phyloP scores from a whole-genome alignment of 257 asterid genomes.

The Plectranthus barbatus region DNA sequence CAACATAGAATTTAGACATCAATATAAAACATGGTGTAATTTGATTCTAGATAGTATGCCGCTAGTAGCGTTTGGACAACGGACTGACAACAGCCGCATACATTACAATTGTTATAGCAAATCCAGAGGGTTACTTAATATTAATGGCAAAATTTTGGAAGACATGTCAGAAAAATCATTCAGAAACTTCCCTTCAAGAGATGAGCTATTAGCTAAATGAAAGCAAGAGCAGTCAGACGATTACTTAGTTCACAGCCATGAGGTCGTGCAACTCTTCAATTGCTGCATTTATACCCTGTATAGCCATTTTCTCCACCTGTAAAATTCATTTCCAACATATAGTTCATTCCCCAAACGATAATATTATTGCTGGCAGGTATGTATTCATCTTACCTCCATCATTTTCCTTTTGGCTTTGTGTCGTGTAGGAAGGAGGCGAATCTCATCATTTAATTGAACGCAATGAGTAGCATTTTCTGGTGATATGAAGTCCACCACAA shows the following conservation, averaged over 20 bases:
- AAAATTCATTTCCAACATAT: background rate
- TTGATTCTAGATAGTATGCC: background rate
- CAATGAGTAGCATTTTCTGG: conserved; percentile 85
- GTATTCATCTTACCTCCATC: conserved; percentile 48
- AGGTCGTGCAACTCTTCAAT: conserved; percentile 47
- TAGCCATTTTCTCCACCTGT: conserved; percentile 86
- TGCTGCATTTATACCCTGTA: conserved; percentile 59
- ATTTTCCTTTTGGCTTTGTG: conserved; percentile 72
- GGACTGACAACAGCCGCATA: background rate
- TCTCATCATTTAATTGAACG: conserved; percentile 67
- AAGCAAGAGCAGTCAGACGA: conserved; percentile 10
- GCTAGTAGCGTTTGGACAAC: background rate
- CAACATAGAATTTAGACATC: background rate
- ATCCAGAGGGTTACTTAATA: background rate
- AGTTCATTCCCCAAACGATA: background rate
- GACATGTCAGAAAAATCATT: background rate
- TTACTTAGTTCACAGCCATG: conserved; percentile 38
- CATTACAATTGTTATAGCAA: background rate
- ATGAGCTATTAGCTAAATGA: background rate
- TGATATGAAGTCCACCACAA: conserved; percentile 83
- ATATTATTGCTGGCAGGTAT: background rate
- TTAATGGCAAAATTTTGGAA: background rate
- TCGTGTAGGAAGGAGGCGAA: conserved; percentile 64
- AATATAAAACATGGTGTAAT: background rate
- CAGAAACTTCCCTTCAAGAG: background rate